Evolutionary conservation across 2,329 filamentous ascomycete species (phyloP).

Genomic region (Rosellinia necatrix): DNA sequence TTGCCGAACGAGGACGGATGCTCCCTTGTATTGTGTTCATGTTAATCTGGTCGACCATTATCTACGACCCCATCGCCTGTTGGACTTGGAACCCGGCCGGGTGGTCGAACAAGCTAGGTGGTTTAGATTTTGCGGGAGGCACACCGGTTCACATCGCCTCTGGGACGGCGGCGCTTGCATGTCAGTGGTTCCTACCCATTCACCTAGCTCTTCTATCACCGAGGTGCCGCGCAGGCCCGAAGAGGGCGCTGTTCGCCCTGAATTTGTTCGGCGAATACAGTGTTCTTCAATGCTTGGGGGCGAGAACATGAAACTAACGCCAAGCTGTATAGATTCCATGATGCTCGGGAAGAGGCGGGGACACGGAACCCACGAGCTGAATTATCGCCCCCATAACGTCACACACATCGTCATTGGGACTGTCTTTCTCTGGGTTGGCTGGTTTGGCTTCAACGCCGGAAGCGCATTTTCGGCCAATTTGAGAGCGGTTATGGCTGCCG

Average conservation of each 20-base stretch:
- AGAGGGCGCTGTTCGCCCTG: neutral
- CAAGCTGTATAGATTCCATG: constrained; percentile 63
- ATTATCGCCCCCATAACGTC: constrained; percentile 91
- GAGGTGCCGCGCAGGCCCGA: neutral
- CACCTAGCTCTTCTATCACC: neutral
- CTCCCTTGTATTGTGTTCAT: constrained; percentile 89
- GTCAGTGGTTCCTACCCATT: constrained; percentile 31
- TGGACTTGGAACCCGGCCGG: constrained; percentile 91
- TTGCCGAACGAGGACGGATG: constrained; percentile 86
- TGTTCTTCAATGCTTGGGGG: neutral
- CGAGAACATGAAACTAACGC: constrained; percentile 20
- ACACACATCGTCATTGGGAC: constrained; percentile 91
- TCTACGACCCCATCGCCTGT: constrained; percentile 92
- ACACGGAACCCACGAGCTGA: constrained; percentile 84
- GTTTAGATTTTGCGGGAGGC: constrained; percentile 86
- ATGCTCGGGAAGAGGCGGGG: constrained; percentile 87
- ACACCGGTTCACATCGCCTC: constrained; percentile 90
- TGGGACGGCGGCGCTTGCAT: constrained; percentile 81
- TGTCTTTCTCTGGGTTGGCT: constrained; percentile 93
- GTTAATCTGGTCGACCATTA: constrained; percentile 87
- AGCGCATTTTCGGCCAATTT: constrained; percentile 81
- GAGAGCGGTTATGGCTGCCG: constrained; percentile 82
- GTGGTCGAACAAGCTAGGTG: constrained; percentile 80
- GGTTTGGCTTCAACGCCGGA: constrained; percentile 94
- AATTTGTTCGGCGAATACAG: neutral